Conservation (phyloP, 2,329 filamentous ascomycete genomes). For the Orbilia brochopaga region DNA sequence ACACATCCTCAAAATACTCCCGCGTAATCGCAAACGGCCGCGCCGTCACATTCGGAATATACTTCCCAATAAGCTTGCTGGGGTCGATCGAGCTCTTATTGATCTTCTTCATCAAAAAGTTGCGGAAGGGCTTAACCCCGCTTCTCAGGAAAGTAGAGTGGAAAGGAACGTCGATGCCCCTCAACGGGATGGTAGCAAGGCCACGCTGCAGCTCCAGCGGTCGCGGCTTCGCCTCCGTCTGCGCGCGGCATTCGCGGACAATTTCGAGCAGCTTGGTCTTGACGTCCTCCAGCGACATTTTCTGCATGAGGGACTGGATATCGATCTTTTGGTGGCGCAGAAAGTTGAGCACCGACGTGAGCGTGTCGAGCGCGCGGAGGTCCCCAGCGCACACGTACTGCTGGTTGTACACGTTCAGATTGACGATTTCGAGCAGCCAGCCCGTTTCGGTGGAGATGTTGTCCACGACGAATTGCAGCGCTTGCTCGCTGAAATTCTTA, state of each 20-base stretch:
- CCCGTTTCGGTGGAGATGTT: slow-evolving; percentile 91
- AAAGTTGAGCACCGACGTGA: slow-evolving; percentile 85
- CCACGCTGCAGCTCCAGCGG: slow-evolving; percentile 91
- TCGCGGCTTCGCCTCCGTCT: slow-evolving; percentile 84
- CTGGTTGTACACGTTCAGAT: slow-evolving; percentile 84
- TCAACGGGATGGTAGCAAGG: slow-evolving; percentile 94
- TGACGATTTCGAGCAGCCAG: slow-evolving; percentile 98
- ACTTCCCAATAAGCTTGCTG: slow-evolving; percentile 94
- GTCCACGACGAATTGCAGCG: slow-evolving; percentile 93
- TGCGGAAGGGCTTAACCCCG: slow-evolving; percentile 98
- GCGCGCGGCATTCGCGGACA: slow-evolving; percentile 83
- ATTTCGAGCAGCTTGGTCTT: slow-evolving; percentile 89
- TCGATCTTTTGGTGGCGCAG: slow-evolving; percentile 97
- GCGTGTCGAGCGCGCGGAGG: slow-evolving; percentile 72
- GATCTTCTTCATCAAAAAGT: slow-evolving; percentile 99
- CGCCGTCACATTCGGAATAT: slow-evolving; percentile 98
- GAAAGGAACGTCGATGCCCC: slow-evolving; percentile 98
- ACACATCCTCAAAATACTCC: slow-evolving; percentile 99
- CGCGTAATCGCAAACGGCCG: slow-evolving; percentile 93
- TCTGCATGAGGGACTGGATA: slow-evolving; percentile 88
- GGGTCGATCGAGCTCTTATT: slow-evolving; percentile 99
- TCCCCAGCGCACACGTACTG: slow-evolving; percentile 76
- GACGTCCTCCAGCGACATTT: slow-evolving; percentile 84
- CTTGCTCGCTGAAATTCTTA: slow-evolving; percentile 98
- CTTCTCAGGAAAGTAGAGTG: slow-evolving; percentile 97